Evolutionary conservation across 2,329 filamentous ascomycete species (phyloP).

Genomic region (Periconia sp.): DNA sequence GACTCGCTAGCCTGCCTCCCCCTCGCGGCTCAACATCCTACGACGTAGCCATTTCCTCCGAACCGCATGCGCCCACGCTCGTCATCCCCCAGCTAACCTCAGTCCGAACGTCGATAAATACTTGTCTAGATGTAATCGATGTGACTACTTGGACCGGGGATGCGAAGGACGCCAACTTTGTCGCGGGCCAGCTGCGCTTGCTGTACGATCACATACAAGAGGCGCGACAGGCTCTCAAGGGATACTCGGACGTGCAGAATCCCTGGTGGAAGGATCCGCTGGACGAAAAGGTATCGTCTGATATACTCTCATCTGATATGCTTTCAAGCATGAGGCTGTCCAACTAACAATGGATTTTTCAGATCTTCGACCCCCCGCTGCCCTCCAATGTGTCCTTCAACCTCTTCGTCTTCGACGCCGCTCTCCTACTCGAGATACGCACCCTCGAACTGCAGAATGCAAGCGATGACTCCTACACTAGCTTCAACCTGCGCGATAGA

Average conservation of each 20-base stretch:
- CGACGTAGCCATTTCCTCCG: slow-evolving; percentile 59
- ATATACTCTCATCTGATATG: not conserved
- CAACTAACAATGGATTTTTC: too few relatives aligned
- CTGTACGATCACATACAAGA: slow-evolving; percentile 67
- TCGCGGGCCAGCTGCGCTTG: slow-evolving; percentile 64
- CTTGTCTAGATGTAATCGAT: slow-evolving; percentile 81
- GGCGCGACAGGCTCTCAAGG: slow-evolving; percentile 65
- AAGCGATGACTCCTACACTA: slow-evolving; percentile 36
- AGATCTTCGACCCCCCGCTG: slow-evolving; percentile 67
- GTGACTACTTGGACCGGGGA: slow-evolving; percentile 77
- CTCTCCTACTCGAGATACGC: slow-evolving; percentile 69
- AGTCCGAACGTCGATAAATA: slow-evolving; percentile 78
- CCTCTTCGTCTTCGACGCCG: slow-evolving; percentile 60
- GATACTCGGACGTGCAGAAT: slow-evolving; percentile 56
- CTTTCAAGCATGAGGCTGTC: not conserved
- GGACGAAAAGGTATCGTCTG: slow-evolving; percentile 61
- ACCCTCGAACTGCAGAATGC: slow-evolving; percentile 62
- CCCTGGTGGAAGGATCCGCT: slow-evolving; percentile 63
- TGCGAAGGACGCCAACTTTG: slow-evolving; percentile 62
- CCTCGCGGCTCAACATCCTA: slow-evolving; percentile 58
- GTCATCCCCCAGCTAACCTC: slow-evolving; percentile 72
- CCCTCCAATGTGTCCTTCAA: slow-evolving; percentile 76
- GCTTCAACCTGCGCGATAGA: slow-evolving; percentile 63
- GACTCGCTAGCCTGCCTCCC: slow-evolving; percentile 70
- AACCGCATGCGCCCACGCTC: slow-evolving; percentile 62